These are phyloP conservation scores for Neurospora sublineolata DNA, from an alignment of 495 filamentous ascomycete species.

Conservation along the genomic window DNA sequence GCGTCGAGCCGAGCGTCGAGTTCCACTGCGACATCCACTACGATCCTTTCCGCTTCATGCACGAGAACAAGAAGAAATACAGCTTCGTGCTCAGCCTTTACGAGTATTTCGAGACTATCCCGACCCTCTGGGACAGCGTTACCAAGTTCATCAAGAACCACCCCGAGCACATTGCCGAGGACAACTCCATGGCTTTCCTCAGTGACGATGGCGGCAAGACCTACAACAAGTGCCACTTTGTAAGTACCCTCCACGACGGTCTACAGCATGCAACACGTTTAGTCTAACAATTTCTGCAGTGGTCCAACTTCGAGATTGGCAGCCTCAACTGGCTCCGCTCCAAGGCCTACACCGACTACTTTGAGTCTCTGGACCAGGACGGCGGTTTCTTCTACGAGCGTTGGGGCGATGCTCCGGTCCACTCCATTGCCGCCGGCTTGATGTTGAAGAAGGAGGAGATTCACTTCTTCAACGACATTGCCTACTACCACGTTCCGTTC, in stretches of 20 bases:
- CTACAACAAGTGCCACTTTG: constrained; percentile 96
- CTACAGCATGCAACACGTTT: not conserved
- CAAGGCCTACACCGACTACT: constrained; percentile 68
- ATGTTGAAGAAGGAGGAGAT: constrained; percentile 85
- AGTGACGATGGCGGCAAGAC: constrained; percentile 80
- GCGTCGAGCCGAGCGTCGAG: constrained; percentile 80
- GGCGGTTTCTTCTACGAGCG: constrained; percentile 91
- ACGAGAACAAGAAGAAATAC: constrained; percentile 82
- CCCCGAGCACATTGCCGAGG: constrained; percentile 74
- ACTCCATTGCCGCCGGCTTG: constrained; percentile 84
- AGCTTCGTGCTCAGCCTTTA: constrained; percentile 82
- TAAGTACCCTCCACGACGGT: constrained; percentile 33
- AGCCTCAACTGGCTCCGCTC: constrained; percentile 76
- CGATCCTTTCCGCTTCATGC: constrained; percentile 80
- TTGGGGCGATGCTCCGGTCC: constrained; percentile 85
- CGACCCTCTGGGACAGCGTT: constrained; percentile 84
- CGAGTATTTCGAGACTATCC: constrained; percentile 93
- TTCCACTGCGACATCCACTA: constrained; percentile 76
- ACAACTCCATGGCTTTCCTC: constrained; percentile 82
- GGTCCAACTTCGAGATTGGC: constrained; percentile 89
- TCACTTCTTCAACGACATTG: constrained; percentile 98
- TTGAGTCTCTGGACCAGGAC: constrained; percentile 64
- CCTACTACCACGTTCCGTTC: constrained; percentile 97
- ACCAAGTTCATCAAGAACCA: constrained; percentile 83
- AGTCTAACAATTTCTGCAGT: constrained; percentile 33